phyloP scores from a whole-genome alignment of 306 rosid species.

The Fagus sylvatica region DNA sequence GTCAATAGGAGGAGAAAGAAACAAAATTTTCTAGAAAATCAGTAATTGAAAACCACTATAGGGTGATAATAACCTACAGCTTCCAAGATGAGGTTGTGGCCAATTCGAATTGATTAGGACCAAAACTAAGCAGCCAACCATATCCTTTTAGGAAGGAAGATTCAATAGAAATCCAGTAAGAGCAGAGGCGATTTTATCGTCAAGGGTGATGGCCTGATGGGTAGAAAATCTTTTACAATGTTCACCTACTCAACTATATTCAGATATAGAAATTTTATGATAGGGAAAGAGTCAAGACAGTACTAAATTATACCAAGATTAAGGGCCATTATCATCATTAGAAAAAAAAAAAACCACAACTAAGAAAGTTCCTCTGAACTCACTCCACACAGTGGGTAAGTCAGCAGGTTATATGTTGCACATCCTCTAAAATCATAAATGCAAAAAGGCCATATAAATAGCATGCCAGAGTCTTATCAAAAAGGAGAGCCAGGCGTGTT shows the following conservation, averaged over 20 bases:
- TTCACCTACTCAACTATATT: background rate
- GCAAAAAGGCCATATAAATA: background rate
- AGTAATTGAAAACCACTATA: too few species aligned
- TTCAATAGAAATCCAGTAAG: background rate
- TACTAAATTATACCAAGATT: background rate
- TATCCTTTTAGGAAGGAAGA: background rate
- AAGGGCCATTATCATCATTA: background rate
- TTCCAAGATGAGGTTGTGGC: background rate
- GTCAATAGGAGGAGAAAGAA: too few species aligned
- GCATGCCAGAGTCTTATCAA: background rate
- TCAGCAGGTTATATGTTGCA: background rate
- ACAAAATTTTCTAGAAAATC: too few species aligned
- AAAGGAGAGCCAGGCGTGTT: background rate
- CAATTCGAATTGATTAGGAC: background rate
- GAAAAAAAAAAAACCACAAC: background rate
- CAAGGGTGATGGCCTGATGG: background rate
- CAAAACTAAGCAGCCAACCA: background rate
- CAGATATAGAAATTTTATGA: background rate
- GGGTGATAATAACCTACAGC: background rate
- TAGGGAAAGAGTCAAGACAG: background rate
- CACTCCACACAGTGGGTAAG: background rate
- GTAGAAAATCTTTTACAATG: background rate
- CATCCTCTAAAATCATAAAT: background rate
- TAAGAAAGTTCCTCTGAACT: background rate
- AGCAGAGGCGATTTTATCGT: background rate